Evolutionary conservation across 352 stramenopile species (phyloP).

Genomic region (Phytopythium cucurbitacearum): DNA sequence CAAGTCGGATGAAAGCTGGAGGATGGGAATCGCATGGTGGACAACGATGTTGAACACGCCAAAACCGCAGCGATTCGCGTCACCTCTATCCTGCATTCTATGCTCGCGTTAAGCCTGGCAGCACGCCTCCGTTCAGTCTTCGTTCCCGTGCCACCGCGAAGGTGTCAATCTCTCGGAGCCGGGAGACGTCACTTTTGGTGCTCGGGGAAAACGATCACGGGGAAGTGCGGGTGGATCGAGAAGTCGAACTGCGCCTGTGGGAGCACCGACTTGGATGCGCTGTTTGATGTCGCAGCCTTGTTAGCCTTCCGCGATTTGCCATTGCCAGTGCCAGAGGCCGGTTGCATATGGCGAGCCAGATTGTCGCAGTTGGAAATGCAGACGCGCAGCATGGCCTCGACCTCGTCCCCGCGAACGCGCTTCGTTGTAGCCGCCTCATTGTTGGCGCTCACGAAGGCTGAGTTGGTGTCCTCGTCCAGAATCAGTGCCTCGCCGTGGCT

Average conservation of each 20-base stretch:
- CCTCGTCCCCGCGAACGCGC: constrained; percentile 36
- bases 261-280: constrained; percentile 6
- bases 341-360: constrained; percentile 47
- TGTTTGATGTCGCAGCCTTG: constrained; percentile 13
- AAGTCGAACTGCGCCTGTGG: constrained; percentile 48
- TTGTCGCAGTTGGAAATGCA: constrained; percentile 62
- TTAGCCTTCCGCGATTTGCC: constrained; percentile 20
- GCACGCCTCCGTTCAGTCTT: neutral
- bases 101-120: neutral
- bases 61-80: no score
- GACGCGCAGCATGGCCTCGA: constrained; percentile 51
- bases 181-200: constrained; percentile 5
- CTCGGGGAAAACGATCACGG: constrained; percentile 40
- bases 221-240: constrained; percentile 64
- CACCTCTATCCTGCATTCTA: neutral
- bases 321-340: constrained; percentile 7
- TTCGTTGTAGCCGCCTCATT: constrained; percentile 6
- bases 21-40: no score
- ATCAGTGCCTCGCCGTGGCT: constrained; percentile 50
- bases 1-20: no score
- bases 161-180: no score
- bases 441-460: constrained; percentile 5
- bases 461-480: constrained; percentile 24
- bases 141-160: neutral
- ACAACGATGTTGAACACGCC: no score